These are phyloP conservation scores for Decorospora gaudefroyi DNA, from an alignment of 2,329 filamentous ascomycete genomes.

Conservation along the genomic window DNA sequence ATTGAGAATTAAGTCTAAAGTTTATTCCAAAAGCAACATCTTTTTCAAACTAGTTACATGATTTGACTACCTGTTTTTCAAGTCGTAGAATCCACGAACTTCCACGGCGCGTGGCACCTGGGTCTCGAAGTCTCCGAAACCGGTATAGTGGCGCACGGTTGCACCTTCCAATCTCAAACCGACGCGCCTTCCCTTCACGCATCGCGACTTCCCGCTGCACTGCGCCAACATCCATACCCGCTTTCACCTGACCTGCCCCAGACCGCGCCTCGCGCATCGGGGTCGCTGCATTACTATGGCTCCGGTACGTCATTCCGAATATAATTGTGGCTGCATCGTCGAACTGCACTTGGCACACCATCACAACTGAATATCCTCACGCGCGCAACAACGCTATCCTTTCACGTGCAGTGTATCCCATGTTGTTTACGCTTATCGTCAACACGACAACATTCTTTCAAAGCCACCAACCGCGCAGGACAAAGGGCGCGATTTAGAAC, in stretches of 20 bases:
- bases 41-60: too few relatives aligned
- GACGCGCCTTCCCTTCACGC: slow-evolving; percentile 43
- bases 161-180: slow-evolving; percentile 31
- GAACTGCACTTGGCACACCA: slow-evolving; percentile 3
- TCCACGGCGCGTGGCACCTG: background rate
- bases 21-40: too few relatives aligned
- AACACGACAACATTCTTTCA: background rate
- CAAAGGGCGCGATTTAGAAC: background rate
- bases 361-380: background rate
- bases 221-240: slow-evolving; percentile 26
- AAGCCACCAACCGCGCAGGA: background rate
- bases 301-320: slow-evolving; percentile 39
- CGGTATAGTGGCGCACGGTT: slow-evolving; percentile 26
- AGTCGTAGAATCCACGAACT: background rate
- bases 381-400: slow-evolving; percentile 15
- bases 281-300: slow-evolving; percentile 34
- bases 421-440: background rate
- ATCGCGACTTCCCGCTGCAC: slow-evolving; percentile 38
- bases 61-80: background rate
- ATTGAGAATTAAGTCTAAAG: too few relatives aligned
- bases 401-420: slow-evolving; percentile 7
- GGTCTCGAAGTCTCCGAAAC: slow-evolving; percentile 3
- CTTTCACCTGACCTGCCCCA: slow-evolving; percentile 24
- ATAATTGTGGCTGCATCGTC: slow-evolving; percentile 3
- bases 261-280: slow-evolving; percentile 23